Evolutionary conservation across 441 rosid genomes (phyloP), one percentile per base, ranked within the genome.

Genomic region (Populus tomentosa): DNA sequence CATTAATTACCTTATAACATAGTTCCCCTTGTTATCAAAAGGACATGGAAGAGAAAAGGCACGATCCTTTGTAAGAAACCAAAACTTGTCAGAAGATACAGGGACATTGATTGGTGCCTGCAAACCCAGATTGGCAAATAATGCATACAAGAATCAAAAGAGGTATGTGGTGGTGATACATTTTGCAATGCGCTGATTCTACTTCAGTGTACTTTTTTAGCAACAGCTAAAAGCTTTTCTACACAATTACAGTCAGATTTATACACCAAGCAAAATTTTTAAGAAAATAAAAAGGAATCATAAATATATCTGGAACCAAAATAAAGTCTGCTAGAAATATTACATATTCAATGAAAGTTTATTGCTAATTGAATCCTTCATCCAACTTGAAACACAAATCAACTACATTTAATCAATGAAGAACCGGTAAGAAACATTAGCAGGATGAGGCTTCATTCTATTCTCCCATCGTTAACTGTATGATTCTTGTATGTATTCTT

Each of bases 31-130:
- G 87, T 95, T 95, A 84, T 91, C 88, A 83, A 93, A 95, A 28
- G 99, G 97, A 85, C 81, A 85, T 74, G 98, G 99, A 82, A 95
- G 97, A 72, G 97, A 84, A 79, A 89, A 73, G n/a, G 97, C 91
- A 83, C 81, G 91, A 73, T 90, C 77, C 82, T 93, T 89, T 18
- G 97, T 91, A 81, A 93, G 89, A 82, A 86, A 89, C 94, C 86
- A 92, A 84, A 95, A 95, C 82, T 93, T 93, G 83, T 95, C 99
- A 1, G 97, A 90, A 79, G 95, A 85, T 78, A 90, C 97, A 75
- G 98, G 90, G 72, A 90, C 89, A 79, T 72, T 81, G 70, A 92
- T 83, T 26, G 98, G 98, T 73, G 97, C 89, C 99, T 95, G 90
- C 81, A 81, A 72, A 75, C 61, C 79, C 75, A 75, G n/a, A 70